A percentile compares a stretch with the other conserved stretches of the same genome.
Evolutionary conservation across 768 basidiomycete genomes (phyloP).

Genomic region (Suillus subluteus): DNA sequence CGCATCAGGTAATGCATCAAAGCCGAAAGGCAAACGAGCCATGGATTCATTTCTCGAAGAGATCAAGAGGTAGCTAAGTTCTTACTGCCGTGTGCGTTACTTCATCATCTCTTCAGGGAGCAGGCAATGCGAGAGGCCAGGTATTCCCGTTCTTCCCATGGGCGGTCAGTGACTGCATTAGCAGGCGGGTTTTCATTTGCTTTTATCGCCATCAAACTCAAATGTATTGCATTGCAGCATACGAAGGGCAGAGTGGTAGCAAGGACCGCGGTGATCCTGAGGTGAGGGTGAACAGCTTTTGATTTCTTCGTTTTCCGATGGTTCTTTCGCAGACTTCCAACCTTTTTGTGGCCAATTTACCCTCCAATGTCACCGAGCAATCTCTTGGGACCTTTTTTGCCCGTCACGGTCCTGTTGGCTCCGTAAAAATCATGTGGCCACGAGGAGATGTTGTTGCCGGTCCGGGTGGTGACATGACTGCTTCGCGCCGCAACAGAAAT

Average conservation of each 20-base stretch:
- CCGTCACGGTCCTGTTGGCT: conserved; percentile 88
- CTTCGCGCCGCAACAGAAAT: conserved; percentile 69
- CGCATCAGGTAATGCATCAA: conserved; percentile 60
- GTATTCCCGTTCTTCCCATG: conserved; percentile 68
- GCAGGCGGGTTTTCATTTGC: conserved; percentile 59
- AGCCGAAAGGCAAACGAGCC: conserved; percentile 90
- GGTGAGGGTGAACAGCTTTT: conserved; percentile 43
- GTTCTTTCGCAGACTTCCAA: conserved; percentile 76
- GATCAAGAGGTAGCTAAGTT: conserved; percentile 74
- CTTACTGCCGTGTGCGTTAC: background rate
- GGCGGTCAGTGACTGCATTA: conserved; percentile 86
- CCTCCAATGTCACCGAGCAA: conserved; percentile 84
- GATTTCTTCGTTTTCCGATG: conserved; percentile 8
- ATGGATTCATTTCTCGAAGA: conserved; percentile 98
- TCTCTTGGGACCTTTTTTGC: conserved; percentile 91
- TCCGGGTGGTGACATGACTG: conserved; percentile 77
- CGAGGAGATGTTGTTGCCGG: conserved; percentile 71
- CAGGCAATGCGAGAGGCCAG: conserved; percentile 91
- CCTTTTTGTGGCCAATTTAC: conserved; percentile 93
- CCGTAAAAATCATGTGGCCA: conserved; percentile 99
- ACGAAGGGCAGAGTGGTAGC: conserved; percentile 89
- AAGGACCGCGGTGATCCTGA: conserved; percentile 88
- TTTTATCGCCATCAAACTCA: conserved; percentile 6
- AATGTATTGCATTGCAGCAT: conserved; percentile 49
- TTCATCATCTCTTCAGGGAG: conserved; percentile 57